Base-by-base conservation (phyloP, 495 filamentous ascomycete genomes). In the Aspergillus indologenus region DNA sequence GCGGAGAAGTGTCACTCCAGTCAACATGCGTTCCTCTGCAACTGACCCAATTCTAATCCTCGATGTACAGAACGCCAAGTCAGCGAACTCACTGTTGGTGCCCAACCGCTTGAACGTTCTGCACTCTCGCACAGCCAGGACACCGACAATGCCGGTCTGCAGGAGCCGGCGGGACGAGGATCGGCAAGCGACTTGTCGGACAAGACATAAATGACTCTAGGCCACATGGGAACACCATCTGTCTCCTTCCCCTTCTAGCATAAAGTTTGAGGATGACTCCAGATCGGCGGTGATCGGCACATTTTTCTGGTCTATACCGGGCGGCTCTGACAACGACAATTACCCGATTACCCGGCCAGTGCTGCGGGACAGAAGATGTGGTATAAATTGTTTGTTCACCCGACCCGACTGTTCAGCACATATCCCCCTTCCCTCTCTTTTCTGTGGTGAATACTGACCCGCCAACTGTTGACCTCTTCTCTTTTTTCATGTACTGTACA, bases 31-130 rank as follows among this genome's bases (percentile, higher is more conserved):
- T 26, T 45, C 22, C 34, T 53, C 17, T 52, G n/a, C 58, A n/a
- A 23, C 8, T n/a, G 29, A 47, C 55, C 45, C 53, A 43, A 47
- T n/a, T 50, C 47, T 48, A 26, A 61, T 56, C 55, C 29, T 57
- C 56, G 1, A 9, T 12, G 7, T 14, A 50, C 29, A 76, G 73
- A 76, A 63, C 72, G 73, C 26, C 73, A 76, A 54, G 68, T 76
- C 47, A 65, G 61, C 46, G 71, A 71, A n/a, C 22, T 74, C 58
- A 67, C 63, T 5, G 54, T 58, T 9, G 55, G 56, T 46, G 18
- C 56, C 31, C 45, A 43, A 54, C 64, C 69, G 49, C 58, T 54
- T 23, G 31, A 20, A 21, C 57, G 22, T 21, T 44, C 61, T 5
- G 24, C 49, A 31, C 14, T 53, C 20, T 31, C 54, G 15, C 44